Base-by-base conservation (phyloP, 768 basidiomycete species). In the Coprinopsis sp. region DNA sequence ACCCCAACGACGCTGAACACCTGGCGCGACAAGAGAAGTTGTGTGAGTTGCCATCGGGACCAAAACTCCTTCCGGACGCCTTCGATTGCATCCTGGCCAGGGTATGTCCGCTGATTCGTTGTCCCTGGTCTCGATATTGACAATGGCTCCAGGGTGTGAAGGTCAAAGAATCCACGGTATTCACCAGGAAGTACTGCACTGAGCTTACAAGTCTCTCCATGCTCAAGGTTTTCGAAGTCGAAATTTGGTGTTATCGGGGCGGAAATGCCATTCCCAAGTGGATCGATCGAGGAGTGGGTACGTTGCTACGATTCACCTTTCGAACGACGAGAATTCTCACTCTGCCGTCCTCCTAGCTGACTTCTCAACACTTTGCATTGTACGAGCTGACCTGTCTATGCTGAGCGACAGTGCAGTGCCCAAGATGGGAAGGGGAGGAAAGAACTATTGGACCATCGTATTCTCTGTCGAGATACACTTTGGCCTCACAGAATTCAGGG, bases 391-490 rank as follows among this genome's bases (percentile, higher is more conserved):
- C 58, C 58, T 88, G 49, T 89, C 87, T 0, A 78, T 81, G 8
- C 66, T 90, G 41, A 81, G 76, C 33, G 76, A 81, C 16, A 87
- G 84, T 52, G 86, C 87, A 1, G 77, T 79, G 53, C 67, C 87
- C 1, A 88, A 87, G 58, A 60, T 65, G 4, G 80, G 84, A 1
- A 77, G 64, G 54, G 76, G 73, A 37, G 81, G 84, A 41, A 85
- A 81, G 66, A 80, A 73, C 10, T 89, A 87, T 52, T 90, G 85
- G 85, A 88, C 82, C 12, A 87, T 90, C 49, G 81, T 90, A 14
- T 90, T 90, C 62, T 84, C 82, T 24, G 81, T 90, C 24, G 87
- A 88, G 59, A 87, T 90, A 45, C 86, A 87, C 57, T 89, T 90
- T 49, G 86, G 87, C 25, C 58, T 89, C 51, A 90, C 87, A 0